Base-by-base conservation (phyloP, 768 basidiomycete species). In the Suillus brevipes region DNA sequence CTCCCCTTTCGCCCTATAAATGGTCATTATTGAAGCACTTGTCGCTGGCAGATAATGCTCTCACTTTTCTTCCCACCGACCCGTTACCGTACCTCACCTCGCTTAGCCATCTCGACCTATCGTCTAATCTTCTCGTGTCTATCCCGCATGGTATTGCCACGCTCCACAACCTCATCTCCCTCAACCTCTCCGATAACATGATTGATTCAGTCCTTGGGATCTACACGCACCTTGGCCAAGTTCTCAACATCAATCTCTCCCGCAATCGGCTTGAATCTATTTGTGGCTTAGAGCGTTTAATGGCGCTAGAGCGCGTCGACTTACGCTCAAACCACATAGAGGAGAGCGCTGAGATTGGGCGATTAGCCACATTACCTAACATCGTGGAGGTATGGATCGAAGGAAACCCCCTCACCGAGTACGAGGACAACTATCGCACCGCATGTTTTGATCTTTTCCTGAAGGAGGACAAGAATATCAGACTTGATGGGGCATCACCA, bases 141-240 rank as follows among this genome's bases (percentile, higher is more conserved):
- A 84, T 96, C n/a, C 95, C 95, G 1, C 75, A 89, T 2, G 91
- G 89, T 25, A 83, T 97, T 38, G 84, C 87, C 18, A 73, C 81
- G 6, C 85, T 99, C 28, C 86, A 89, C 71, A 91, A 89, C 67
- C 90, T 99, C 61, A 77, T 87, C 62, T 92, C 91, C n/a, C 89
- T 99, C 70, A 96, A 97, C 77, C 86, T 99, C n/a, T 84, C 92
- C 18, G 91, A 96, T 77, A 99, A 99, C 79, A 94, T 99, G 87
- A 95, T 99, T 69, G 95, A 97, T 74, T 95, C 96, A 20, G 90
- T 99, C 20, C 85, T 95, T 5, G 91, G 92, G 36, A 92, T 97
- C 64, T 92, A 95, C 72, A 85, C 85, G 43, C 86, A 88, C 61
- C 84, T 98, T 43, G 93, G 92, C 2, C 87, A 89, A 66, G 82